Percentiles rank a stretch among this genome's conserved stretches.
phyloP scores from a whole-genome alignment of 768 basidiomycete species.

The Lactarius psammicola region DNA sequence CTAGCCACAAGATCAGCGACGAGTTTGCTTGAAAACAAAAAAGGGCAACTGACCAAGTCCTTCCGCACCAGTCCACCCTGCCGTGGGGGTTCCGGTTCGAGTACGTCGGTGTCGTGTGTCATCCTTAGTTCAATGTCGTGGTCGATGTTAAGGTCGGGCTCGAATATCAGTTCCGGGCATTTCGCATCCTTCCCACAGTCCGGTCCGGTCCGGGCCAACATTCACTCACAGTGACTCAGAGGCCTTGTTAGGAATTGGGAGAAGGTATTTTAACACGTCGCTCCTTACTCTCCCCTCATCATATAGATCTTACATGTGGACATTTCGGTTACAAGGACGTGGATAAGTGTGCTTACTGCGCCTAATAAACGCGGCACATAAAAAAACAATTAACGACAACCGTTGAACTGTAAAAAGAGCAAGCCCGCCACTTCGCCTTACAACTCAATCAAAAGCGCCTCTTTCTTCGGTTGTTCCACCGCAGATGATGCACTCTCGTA shows the following conservation, averaged over 20 bases:
- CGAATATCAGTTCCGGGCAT: not conserved
- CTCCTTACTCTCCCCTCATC: not conserved
- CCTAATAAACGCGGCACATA: not conserved
- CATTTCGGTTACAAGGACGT: not conserved
- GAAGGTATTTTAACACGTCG: too few relatives aligned
- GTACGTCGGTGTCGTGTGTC: constrained; percentile 68
- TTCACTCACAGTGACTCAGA: too few relatives aligned
- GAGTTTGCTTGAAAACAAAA: constrained; percentile 5
- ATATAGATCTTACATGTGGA: not conserved
- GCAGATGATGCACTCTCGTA: constrained; percentile 18
- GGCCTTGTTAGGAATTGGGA: too few relatives aligned
- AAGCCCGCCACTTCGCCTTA: not conserved
- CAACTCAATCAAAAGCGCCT: constrained; percentile 29
- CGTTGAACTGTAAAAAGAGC: constrained; percentile 1
- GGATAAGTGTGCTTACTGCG: not conserved
- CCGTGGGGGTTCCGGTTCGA: constrained; percentile 75
- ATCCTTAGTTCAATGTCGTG: constrained; percentile 3
- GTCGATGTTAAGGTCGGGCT: not conserved
- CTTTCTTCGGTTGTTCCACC: constrained; percentile 29
- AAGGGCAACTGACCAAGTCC: constrained; percentile 51
- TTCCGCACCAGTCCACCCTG: constrained; percentile 74
- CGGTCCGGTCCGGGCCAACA: not conserved
- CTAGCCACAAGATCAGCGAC: constrained; percentile 40
- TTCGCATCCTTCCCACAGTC: not conserved
- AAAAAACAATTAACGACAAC: constrained; percentile 10